Base-by-base conservation (phyloP, 2,329 filamentous ascomycete genomes). In the Verticillium tricorpus region DNA sequence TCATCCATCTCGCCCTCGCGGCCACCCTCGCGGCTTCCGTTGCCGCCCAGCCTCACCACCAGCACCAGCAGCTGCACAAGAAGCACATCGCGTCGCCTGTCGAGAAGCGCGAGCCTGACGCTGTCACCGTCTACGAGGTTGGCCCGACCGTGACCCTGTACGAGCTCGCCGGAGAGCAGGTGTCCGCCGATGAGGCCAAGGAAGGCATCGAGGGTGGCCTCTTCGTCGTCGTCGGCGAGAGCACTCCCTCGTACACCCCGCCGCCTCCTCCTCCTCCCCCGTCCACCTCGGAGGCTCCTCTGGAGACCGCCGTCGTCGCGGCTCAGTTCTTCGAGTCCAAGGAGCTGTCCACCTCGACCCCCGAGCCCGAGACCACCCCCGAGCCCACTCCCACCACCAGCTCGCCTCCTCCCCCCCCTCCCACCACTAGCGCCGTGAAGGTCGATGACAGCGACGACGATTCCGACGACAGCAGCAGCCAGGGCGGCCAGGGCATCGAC, bases 101-200 rank as follows among this genome's bases (percentile, higher is more conserved):
- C 58, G 78, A 83, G 71, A 81, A 79, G 76, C 81, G 80, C 62
- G 74, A 70, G 32, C 74, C 77, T 17, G 73, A 78, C 39, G 77
- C 80, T 57, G 78, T 83, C 61, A 78, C 77, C 62, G 83, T 85
- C 60, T 81, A 83, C 60, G 82, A 88, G 58, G 78, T 83, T 50
- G 85, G 82, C 52, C 82, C 88, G 35, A 88, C 86, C 59, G 84
- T 88, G 67, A 85, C 88, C 61, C 83, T 89, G 61, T 97, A 93
- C 77, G 82, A 89, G 72, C 79, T 93, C 60, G 85, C 89, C 64
- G 89, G 88, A 64, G 69, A 87, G 70, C 65, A 78, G 37, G 82
- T 96, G 67, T 79, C 80, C 60, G 76, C 83, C 63, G 76, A 83
- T 0, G 84, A 92, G 63, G 92, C 92, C 60, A 83, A 89, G 77